Evolutionary conservation across 192 early-diverging fungal species (phyloP).

Genomic region (Backusella tuberculispora): DNA sequence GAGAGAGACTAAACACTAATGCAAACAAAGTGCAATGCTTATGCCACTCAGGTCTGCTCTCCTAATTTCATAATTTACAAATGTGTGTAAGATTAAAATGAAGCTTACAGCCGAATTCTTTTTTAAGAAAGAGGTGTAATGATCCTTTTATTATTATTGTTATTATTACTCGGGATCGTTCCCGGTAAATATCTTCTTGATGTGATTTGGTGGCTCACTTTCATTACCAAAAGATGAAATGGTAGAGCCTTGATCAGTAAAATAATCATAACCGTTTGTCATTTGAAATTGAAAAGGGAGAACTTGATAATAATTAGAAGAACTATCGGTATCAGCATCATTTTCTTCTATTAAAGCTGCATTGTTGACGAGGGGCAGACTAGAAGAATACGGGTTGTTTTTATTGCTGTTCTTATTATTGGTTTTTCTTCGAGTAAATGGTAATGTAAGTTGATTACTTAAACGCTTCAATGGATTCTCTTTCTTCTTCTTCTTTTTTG

Average conservation of each 20-base stretch:
- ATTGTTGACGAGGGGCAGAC: background rate
- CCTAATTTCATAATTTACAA: background rate
- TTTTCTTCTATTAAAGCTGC: background rate
- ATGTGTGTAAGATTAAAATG: constrained; percentile 11
- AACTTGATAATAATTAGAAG: background rate
- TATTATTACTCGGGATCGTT: background rate
- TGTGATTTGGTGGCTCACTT: background rate
- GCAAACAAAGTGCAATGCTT: background rate
- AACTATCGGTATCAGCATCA: no score
- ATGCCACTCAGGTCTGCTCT: background rate
- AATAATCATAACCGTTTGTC: background rate
- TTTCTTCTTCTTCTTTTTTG: background rate
- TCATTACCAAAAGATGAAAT: background rate
- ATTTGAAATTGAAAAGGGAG: constrained; percentile 9
- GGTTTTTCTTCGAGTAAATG: background rate
- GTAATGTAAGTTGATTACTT: background rate
- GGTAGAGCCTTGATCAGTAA: constrained; percentile 1
- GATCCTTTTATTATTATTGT: background rate
- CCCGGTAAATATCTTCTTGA: constrained; percentile 4
- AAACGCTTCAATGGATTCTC: background rate
- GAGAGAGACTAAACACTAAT: background rate
- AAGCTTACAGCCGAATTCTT: background rate
- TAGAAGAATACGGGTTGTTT: background rate
- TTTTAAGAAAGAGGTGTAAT: background rate
- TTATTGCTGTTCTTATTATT: background rate